Evolutionary conservation across 139 green algal genomes (phyloP).

Genomic region (Deuterostichococcus epilithicus): DNA sequence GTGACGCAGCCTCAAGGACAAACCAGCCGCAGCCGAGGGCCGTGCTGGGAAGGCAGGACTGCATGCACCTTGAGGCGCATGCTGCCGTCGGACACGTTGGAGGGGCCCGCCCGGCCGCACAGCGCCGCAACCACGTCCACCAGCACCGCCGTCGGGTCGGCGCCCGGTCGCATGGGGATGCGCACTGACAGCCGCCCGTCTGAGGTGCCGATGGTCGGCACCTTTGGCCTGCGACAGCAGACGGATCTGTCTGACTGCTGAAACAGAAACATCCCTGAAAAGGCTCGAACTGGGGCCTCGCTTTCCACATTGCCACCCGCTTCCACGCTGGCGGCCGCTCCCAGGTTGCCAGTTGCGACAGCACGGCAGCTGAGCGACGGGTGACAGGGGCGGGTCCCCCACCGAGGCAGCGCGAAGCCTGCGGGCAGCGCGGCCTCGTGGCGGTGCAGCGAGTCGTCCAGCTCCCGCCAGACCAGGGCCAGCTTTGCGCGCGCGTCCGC

Average conservation of each 20-base stretch:
- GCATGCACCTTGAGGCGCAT: not conserved
- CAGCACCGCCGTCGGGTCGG: not conserved
- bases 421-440: constrained; percentile 5
- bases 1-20: not conserved
- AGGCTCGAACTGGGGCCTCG: constrained; percentile 17
- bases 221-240: constrained; percentile 19
- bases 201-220: constrained; percentile 6
- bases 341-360: constrained; percentile 10
- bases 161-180: constrained; percentile 5
- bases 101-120: not conserved
- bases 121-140: not conserved
- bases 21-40: not conserved
- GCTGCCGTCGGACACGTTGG: no score
- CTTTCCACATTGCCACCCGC: constrained; percentile 12
- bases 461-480: constrained; percentile 5
- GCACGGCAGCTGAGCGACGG: not conserved
- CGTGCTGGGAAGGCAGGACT: not conserved
- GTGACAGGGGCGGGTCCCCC: not conserved
- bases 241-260: constrained; percentile 7
- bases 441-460: constrained; percentile 30
- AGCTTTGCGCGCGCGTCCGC: no score
- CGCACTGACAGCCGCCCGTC: constrained; percentile 3
- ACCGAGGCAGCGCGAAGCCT: not conserved
- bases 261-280: not conserved
- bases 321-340: no score